These are phyloP conservation scores for Claviceps africana DNA, from an alignment of 2,329 filamentous ascomycete genomes.

Conservation along the genomic window DNA sequence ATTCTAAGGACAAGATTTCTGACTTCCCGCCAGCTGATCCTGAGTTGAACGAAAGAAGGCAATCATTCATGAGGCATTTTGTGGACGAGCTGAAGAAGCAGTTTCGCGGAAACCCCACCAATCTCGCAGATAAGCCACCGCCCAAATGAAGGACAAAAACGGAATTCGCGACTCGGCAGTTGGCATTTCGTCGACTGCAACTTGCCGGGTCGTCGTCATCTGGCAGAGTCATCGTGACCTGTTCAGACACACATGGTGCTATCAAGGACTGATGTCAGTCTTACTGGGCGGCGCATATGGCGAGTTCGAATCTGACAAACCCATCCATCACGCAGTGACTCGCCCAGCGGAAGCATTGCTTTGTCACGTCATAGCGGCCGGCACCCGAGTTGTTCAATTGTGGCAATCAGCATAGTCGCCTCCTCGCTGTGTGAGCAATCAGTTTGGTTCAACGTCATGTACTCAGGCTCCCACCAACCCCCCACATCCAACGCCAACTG, in stretches of 20 bases:
- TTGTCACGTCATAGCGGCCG: not conserved
- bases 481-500: not conserved
- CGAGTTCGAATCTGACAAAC: not conserved
- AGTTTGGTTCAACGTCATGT: not conserved
- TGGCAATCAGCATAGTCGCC: not conserved
- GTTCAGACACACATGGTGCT: not conserved
- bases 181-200: not conserved
- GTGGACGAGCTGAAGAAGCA: conserved; percentile 38
- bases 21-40: conserved; percentile 17
- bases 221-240: not conserved
- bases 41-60: conserved; percentile 10
- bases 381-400: not conserved
- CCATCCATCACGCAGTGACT: not conserved
- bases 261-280: not conserved
- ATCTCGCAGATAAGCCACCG: conserved; percentile 18
- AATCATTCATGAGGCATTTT: conserved; percentile 32
- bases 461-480: not conserved
- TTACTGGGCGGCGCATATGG: not conserved
- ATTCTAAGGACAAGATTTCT: not conserved
- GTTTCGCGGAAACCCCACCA: conserved; percentile 28
- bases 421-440: not conserved
- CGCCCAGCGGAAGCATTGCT: not conserved
- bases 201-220: not conserved
- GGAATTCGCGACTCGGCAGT: not conserved
- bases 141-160: conserved; percentile 11